Evolutionary conservation across 2,329 filamentous ascomycete genomes (phyloP).

Genomic region (Fusarium piperis): DNA sequence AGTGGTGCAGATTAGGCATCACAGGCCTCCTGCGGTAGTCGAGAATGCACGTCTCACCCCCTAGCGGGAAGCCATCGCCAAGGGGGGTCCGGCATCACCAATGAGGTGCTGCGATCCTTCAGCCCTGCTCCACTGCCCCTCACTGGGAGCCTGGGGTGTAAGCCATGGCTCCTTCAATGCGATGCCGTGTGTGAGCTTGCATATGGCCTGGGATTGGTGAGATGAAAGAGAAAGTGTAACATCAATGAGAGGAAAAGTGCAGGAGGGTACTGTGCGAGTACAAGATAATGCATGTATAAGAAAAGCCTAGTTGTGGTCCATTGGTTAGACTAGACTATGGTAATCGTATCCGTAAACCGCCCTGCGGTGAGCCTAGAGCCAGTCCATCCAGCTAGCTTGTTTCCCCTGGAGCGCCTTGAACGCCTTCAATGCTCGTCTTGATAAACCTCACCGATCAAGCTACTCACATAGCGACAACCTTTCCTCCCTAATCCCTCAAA

Average conservation of each 20-base stretch:
- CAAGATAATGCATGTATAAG: not conserved
- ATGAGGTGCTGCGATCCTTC: not conserved
- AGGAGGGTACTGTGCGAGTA: not conserved
- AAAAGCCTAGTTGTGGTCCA: not conserved
- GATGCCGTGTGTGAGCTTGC: not conserved
- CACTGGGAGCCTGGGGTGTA: not conserved
- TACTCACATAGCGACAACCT: not conserved
- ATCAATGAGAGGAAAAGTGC: not conserved
- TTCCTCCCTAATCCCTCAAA: not conserved
- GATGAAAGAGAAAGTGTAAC: not conserved
- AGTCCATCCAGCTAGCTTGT: not conserved
- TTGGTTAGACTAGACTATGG: conserved; percentile 3
- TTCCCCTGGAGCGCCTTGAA: not conserved
- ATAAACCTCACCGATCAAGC: not conserved
- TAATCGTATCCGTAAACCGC: not conserved
- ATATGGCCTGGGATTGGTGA: not conserved
- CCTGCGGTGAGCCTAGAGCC: conserved; percentile 14
- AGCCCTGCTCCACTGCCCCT: not conserved
- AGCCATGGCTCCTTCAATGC: not conserved
- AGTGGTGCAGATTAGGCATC: not conserved
- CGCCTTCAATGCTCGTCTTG: not conserved
- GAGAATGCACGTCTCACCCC: not conserved
- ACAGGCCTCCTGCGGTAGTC: not conserved
- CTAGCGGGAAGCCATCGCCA: no score
- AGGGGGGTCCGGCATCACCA: not conserved